Evolutionary conservation across 176 grass and related monocot species (phyloP).

Genomic region (Oryza officinalis): DNA sequence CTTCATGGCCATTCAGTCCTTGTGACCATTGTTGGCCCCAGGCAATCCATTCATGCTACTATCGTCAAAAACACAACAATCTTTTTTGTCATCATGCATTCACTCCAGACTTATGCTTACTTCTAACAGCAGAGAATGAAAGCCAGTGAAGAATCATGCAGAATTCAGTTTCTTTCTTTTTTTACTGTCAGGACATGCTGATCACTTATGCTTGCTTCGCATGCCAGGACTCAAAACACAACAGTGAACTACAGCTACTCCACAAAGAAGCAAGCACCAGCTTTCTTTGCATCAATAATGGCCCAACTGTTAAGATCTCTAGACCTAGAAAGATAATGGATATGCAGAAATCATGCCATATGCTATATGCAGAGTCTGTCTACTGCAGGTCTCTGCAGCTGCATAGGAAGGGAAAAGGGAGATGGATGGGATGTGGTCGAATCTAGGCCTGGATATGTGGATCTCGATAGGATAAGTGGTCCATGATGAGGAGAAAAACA

Average conservation of each 20-base stretch:
- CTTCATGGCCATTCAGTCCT: not conserved
- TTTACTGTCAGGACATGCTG: not conserved
- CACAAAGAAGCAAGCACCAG: not conserved
- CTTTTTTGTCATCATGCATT: not conserved
- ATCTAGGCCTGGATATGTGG: conserved; percentile 39
- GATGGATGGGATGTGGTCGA: not conserved
- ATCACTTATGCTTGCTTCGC: not conserved
- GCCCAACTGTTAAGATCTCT: not conserved
- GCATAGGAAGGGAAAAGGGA: not conserved
- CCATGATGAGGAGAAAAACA: not conserved
- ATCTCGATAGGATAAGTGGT: conserved; percentile 36
- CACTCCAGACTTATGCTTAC: not conserved
- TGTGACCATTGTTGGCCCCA: not conserved
- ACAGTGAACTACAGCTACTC: not conserved
- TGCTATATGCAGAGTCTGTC: not conserved
- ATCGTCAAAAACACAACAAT: not conserved
- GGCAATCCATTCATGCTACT: not conserved
- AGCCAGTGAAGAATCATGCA: not conserved
- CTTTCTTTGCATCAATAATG: not conserved
- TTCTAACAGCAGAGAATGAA: not conserved
- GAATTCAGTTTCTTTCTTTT: not conserved
- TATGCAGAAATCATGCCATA: not conserved
- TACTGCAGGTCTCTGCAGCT: not conserved
- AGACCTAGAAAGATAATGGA: not conserved
- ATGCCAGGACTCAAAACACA: not conserved